A percentile compares a stretch with the other conserved stretches of the same genome.
These are phyloP conservation scores for Lolium multiflorum DNA, from an alignment of 176 grass and related monocot genomes.

Conservation along the genomic window DNA sequence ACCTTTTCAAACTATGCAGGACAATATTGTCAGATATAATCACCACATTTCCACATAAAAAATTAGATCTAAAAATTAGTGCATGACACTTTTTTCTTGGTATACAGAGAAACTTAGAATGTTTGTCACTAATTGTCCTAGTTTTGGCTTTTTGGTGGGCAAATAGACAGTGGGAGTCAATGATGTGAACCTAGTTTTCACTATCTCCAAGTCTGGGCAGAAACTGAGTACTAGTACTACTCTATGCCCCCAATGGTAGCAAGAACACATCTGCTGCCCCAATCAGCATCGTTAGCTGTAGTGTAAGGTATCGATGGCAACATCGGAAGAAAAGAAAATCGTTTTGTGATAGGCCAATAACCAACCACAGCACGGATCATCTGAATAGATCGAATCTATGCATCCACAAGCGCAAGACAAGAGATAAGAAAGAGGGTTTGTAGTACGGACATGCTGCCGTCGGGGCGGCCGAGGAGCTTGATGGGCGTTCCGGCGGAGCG, in stretches of 20 bases:
- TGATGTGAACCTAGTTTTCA: conserved; percentile 3
- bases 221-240: neutral
- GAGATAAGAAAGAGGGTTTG: conserved; percentile 18
- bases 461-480: conserved; percentile 90
- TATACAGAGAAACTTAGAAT: conserved; percentile 27
- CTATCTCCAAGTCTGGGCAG: conserved; percentile 4
- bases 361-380: conserved; percentile 23
- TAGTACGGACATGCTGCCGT: conserved; percentile 90
- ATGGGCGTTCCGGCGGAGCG: conserved; percentile 90
- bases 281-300: conserved; percentile 13
- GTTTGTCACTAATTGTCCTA: neutral
- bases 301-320: conserved; percentile 20
- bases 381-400: conserved; percentile 23
- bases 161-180: neutral
- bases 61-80: neutral
- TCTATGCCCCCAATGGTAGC: neutral
- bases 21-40: conserved; percentile 7
- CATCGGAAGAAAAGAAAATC: neutral
- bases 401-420: conserved; percentile 22
- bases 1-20: conserved; percentile 30
- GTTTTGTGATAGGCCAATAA: neutral
- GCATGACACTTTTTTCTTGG: neutral
- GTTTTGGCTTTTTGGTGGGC: neutral
- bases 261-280: conserved; percentile 3
- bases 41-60: conserved; percentile 11